phyloP scores from a whole-genome alignment of 768 basidiomycete genomes.

The Grammothele lineata region DNA sequence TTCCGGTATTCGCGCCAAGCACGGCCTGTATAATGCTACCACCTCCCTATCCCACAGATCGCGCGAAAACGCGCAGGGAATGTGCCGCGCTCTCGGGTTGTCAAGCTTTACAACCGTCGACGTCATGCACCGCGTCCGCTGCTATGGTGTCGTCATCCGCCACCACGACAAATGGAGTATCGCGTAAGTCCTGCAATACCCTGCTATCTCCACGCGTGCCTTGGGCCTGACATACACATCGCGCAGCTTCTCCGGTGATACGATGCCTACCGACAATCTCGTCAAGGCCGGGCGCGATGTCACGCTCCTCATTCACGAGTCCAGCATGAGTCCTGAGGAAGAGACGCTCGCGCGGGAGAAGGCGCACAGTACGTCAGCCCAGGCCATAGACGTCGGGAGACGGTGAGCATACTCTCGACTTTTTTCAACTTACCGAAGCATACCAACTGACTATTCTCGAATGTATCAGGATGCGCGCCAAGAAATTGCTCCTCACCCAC shows the following conservation, averaged over 20 bases:
- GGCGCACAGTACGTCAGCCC: slow-evolving; percentile 86
- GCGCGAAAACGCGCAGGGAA: slow-evolving; percentile 32
- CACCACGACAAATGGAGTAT: slow-evolving; percentile 75
- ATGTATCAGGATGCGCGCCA: slow-evolving; percentile 69
- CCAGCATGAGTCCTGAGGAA: slow-evolving; percentile 87
- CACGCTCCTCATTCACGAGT: slow-evolving; percentile 90
- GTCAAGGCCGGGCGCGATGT: slow-evolving; percentile 59
- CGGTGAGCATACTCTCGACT: slow-evolving; percentile 39
- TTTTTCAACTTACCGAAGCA: no score
- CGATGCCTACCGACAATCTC: slow-evolving; percentile 67
- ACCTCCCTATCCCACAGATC: no score
- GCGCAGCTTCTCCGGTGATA: slow-evolving; percentile 87
- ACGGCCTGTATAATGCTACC: no score
- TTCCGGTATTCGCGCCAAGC: not conserved
- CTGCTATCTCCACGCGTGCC: not conserved
- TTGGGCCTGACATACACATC: no score
- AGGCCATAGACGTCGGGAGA: slow-evolving; percentile 76
- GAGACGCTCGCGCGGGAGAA: slow-evolving; percentile 67
- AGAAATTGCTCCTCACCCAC: slow-evolving; percentile 87
- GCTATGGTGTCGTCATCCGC: slow-evolving; percentile 67
- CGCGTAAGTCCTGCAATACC: slow-evolving; percentile 44
- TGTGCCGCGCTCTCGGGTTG: slow-evolving; percentile 55
- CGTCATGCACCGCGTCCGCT: slow-evolving; percentile 67
- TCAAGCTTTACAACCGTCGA: slow-evolving; percentile 61
- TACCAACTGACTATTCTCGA: not conserved